These are phyloP conservation scores for Podila epigama DNA, from an alignment of 192 early-diverging fungal genomes.

Conservation along the genomic window DNA sequence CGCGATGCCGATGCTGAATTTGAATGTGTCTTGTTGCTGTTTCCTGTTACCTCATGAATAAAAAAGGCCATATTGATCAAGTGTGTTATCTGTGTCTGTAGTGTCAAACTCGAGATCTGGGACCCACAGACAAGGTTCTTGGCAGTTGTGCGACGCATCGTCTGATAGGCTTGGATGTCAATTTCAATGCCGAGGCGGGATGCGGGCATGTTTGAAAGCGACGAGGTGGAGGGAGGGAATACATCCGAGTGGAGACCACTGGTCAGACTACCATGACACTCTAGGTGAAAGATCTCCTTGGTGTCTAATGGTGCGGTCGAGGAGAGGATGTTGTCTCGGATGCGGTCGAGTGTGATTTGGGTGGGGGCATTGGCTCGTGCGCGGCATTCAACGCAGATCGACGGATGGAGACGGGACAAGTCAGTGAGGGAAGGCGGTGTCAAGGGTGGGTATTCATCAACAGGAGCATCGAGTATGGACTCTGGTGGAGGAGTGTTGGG, in stretches of 20 bases:
- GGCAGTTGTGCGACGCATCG: constrained; percentile 23
- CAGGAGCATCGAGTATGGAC: neutral
- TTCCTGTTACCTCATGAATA: constrained; percentile 13
- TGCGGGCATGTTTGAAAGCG: constrained; percentile 23
- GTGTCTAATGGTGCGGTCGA: constrained; percentile 12
- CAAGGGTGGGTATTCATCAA: constrained; percentile 38
- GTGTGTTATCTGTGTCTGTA: constrained; percentile 19
- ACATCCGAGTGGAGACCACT: constrained; percentile 21
- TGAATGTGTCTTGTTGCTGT: neutral
- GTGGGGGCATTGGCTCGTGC: constrained; percentile 21
- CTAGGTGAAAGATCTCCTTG: constrained; percentile 45
- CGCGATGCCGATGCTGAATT: constrained; percentile 23
- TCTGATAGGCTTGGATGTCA: constrained; percentile 13
- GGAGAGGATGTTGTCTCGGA: constrained; percentile 13
- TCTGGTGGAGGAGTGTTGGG: constrained; percentile 44
- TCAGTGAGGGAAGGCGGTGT: constrained; percentile 36
- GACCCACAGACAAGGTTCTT: constrained; percentile 4
- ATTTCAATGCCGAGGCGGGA: constrained; percentile 1
- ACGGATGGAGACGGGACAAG: constrained; percentile 25
- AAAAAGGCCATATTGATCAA: constrained; percentile 46
- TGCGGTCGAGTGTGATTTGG: constrained; percentile 28
- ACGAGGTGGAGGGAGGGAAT: constrained; percentile 36
- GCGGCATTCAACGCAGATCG: constrained; percentile 40
- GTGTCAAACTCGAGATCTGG: constrained; percentile 5
- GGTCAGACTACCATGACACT: constrained; percentile 23